Base-by-base conservation (phyloP, 2,329 filamentous ascomycete genomes). In the Pseudogymnoascus sp. region DNA sequence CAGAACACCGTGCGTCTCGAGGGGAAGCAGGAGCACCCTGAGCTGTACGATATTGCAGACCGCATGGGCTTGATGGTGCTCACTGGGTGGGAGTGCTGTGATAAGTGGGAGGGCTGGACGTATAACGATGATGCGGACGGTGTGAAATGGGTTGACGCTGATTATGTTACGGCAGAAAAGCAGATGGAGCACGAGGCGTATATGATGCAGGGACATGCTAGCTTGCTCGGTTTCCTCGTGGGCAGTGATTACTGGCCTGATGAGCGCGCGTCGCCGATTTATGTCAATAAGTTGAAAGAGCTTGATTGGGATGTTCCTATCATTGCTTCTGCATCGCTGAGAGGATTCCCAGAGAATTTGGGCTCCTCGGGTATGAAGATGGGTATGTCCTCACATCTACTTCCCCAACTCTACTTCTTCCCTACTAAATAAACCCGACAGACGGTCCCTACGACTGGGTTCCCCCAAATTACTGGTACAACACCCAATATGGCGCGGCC, bases 361-460 rank as follows among this genome's bases (percentile, higher is more conserved):
- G 83, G 82, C 0, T 80, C 82, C 0, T 80, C 81, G 0, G 85
- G 85, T 0, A 82, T 88, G 80, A 87, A 86, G 69, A 88, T 88
- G 85, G 62, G 61, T 62, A 57, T n/a, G 61, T 62, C 13, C 1
- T 36, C 23, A 5, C 11, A 21, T 35, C 26, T 36, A 21, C 17
- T 31, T 36, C 1, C 26, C 21, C 13, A n/a, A 17, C 1, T 17
- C 4, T 35, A 31, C 15, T 2, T 4, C 38, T 26, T 3, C 19
- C 26, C 10, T 40, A 15, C 21, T 35, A 23, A 57, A 11, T 15
- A 35, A 57, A 17, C 6, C 15, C 21, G 15, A 33, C 13, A 63
- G 79, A 82, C 0, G 85, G 85, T 0, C 85, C 85, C 0, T 88
- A 88, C 67, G 85, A 87, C 68, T 88, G 84, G 83, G 83, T 86